Evolutionary conservation across 176 grass and related monocot genomes (phyloP).

Genomic region (Secale cereale): DNA sequence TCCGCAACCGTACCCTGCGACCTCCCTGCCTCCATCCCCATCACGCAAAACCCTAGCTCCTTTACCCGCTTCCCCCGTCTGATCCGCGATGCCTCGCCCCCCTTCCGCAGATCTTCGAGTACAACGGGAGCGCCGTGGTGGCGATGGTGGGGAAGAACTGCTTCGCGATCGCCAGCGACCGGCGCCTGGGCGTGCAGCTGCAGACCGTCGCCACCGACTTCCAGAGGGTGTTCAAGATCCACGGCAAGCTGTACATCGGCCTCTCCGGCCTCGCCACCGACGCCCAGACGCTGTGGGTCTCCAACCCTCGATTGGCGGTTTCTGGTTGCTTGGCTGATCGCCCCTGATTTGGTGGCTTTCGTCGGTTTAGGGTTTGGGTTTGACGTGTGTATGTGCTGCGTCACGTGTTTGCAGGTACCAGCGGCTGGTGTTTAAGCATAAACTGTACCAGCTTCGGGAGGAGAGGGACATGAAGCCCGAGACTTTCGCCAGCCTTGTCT

Average conservation of each 20-base stretch:
- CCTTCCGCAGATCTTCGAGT: constrained; percentile 78
- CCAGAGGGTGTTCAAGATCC: constrained; percentile 75
- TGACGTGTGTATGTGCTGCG: constrained; percentile 10
- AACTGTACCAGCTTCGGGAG: constrained; percentile 69
- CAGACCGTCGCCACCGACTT: constrained; percentile 85
- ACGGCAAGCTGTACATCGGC: constrained; percentile 82
- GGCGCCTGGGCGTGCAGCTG: constrained; percentile 78
- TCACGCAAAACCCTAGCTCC: not conserved
- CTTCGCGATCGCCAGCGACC: constrained; percentile 90
- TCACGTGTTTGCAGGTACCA: constrained; percentile 51
- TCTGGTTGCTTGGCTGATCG: not conserved
- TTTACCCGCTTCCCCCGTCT: not conserved
- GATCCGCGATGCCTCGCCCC: not conserved
- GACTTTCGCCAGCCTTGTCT: constrained; percentile 82
- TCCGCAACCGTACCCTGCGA: no score
- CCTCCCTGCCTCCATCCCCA: not conserved
- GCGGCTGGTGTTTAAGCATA: constrained; percentile 68
- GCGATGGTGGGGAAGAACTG: constrained; percentile 93
- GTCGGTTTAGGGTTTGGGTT: constrained; percentile 18
- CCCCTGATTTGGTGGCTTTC: not conserved
- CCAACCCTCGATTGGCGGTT: not conserved
- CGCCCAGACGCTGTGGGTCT: constrained; percentile 61
- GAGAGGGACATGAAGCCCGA: constrained; percentile 95
- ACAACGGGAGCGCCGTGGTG: constrained; percentile 89
- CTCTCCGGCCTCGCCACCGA: constrained; percentile 86